Conservation (phyloP, 1,284 basidiomycete genomes). For the Malassezia restricta region DNA sequence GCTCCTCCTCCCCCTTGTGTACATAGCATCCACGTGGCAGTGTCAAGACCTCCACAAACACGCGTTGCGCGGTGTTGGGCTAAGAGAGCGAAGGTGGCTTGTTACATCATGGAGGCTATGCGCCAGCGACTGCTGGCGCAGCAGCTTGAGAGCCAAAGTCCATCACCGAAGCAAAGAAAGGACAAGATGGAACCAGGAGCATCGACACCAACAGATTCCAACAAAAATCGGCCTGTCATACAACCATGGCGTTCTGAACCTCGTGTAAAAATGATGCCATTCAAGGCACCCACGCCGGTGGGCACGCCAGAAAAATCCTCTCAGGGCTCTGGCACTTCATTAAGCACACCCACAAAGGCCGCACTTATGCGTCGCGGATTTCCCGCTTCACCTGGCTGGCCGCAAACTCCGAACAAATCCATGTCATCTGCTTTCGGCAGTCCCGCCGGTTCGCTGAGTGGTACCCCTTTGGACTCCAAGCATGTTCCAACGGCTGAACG, state of each 20-base stretch:
- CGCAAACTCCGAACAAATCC: not conserved
- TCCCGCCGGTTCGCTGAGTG: not conserved
- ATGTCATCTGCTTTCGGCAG: not conserved
- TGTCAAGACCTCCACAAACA: not conserved
- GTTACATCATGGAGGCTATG: conserved; percentile 14
- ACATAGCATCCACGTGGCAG: not conserved
- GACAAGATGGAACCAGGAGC: not conserved
- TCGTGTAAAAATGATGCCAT: conserved; percentile 10
- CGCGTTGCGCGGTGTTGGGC: not conserved
- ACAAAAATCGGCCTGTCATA: not conserved
- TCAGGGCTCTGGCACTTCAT: not conserved
- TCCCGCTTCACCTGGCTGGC: not conserved
- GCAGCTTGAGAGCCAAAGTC: conserved; percentile 10
- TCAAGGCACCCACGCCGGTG: not conserved
- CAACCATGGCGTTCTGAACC: conserved; percentile 14
- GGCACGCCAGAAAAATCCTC: not conserved
- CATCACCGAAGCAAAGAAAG: not conserved
- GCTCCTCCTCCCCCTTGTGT: not conserved
- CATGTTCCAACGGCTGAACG: conserved; percentile 23
- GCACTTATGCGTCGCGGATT: not conserved
- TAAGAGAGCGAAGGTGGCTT: not conserved
- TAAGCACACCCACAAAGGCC: not conserved
- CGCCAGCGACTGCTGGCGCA: conserved; percentile 15
- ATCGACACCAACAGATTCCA: not conserved
- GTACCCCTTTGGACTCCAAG: not conserved